Evolutionary conservation across 108 stramenopile genomes (phyloP), one percentile per base, ranked within the genome.

Genomic region (Seminavis robusta): DNA sequence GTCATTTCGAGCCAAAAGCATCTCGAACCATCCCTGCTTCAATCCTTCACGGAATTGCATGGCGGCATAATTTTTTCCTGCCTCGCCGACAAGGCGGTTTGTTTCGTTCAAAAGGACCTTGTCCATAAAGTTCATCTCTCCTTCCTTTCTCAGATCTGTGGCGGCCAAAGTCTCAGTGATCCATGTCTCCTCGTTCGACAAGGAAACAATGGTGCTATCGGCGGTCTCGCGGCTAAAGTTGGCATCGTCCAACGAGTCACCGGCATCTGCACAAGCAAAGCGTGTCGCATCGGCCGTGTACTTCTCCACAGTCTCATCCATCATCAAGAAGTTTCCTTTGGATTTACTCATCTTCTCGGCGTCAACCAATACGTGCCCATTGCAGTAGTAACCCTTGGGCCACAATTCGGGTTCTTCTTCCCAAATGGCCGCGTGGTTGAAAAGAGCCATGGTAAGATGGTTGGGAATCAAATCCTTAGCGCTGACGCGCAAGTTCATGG

Each of bases 311-410:
- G 88, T 85, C 42, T 98, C 94, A 55, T 94, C 66, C 84, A 99
- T 77, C 81, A 94, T 98, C 48, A 99, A 63, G 65, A 99, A 99
- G 79, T 99, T 99, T 15, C 98, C 98, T 67, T 88, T 92, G 36
- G 92, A 94, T 79, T 99, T 99, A 31, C 83, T 82, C 98, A 99
- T 99, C 72, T 99, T 98, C 61, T 94, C 86, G 0, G 94, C 94
- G 61, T 98, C 95, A 28, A 99, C 95, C 52, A 89, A 74, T 27
- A 97, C 81, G 52, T 94, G 92, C 21, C 95, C 98, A 70, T 98
- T 98, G 63, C 89, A 84, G 77, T 88, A 97, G 76, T 96, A 96
- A 5, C 90, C 87, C 36, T 69, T 71, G 9, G 98, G 98, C 96
- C 95, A 96, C 28, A 94, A 53, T 15, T 73, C 83, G 1, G 89